Evolutionary conservation across 441 rosid genomes (phyloP), one percentile per base, ranked within the genome.

Genomic region (Pelargonium fulgidum): DNA sequence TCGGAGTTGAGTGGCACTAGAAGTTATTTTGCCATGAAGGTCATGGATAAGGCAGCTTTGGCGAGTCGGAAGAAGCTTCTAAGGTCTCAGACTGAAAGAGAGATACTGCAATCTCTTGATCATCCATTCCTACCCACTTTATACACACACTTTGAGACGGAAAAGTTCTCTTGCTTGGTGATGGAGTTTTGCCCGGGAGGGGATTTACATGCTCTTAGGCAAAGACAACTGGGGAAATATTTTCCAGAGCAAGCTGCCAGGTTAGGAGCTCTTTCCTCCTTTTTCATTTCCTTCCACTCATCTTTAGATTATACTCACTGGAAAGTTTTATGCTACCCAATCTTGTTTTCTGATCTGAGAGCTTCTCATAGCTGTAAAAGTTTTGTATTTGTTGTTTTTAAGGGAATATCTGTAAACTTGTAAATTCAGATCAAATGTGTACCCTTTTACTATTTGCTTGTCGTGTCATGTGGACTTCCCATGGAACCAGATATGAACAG

Each of bases 21-120:
- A 41, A 89, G 97, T 71, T 87, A 83, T 81, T 93, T 93, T 72
- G 97, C 99, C 39, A 93, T 93, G 86, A 93, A 93, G 74, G 97
- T 93, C 56, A 91, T 93, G 99, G 99, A 93, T 77, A 91, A 93
- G 80, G 93, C 95, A 39, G 91, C 99, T 61, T 93, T 93, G 71
- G 96, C 93, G 67, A 83, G 90, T 79, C 80, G 99, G 72, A 93
- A 93, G 83, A 93, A 93, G 86, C 79, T 91, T 77, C 84, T 83
- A 12, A 76, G 99, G 79, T 96, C 96, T 74, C 99, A 93, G 79
- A 93, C 99, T 0, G 97, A 93, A 79, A 87, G 99, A 74, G 97
- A 93, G 78, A 93, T 93, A 78, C 82, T 93, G 75, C 97, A 89
- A 82, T 84, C 86, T 10, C 77, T 93, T 76, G 99, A 93, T 71